phyloP scores from a whole-genome alignment of 2,329 filamentous ascomycete species.

The Talaromyces sp. region DNA sequence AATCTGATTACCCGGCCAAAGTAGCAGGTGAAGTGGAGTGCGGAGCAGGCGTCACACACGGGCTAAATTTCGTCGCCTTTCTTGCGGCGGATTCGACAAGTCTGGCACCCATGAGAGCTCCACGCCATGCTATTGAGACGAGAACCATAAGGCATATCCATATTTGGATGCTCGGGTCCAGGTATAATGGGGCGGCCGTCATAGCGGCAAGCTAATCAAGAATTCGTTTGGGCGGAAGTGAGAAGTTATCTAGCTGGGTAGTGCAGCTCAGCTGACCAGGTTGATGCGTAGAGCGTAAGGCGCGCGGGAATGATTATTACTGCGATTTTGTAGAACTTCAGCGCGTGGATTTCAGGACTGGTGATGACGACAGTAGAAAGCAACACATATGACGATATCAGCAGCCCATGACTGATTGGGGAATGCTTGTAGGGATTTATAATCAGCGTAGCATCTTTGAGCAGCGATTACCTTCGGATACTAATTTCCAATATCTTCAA shows the following conservation, averaged over 20 bases:
- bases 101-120: not conserved
- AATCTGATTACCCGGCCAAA: not conserved
- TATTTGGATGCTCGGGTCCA: not conserved
- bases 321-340: not conserved
- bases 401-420: not conserved
- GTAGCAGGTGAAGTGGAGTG: not conserved
- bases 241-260: not conserved
- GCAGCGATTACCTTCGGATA: not conserved
- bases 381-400: not conserved
- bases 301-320: not conserved
- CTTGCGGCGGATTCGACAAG: not conserved
- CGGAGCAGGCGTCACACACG: not conserved
- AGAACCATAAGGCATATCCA: not conserved
- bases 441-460: not conserved
- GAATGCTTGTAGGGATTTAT: not conserved
- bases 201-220: not conserved
- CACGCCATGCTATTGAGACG: not conserved
- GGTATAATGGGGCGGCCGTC: not conserved
- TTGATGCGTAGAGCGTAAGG: not conserved
- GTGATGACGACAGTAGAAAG: not conserved
- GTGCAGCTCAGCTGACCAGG: not conserved
- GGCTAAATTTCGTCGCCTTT: not conserved
- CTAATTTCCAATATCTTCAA: not conserved
- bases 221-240: not conserved
- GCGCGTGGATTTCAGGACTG: not conserved